Conservation (phyloP, 495 filamentous ascomycete species). For the Penicilliopsis zonata region DNA sequence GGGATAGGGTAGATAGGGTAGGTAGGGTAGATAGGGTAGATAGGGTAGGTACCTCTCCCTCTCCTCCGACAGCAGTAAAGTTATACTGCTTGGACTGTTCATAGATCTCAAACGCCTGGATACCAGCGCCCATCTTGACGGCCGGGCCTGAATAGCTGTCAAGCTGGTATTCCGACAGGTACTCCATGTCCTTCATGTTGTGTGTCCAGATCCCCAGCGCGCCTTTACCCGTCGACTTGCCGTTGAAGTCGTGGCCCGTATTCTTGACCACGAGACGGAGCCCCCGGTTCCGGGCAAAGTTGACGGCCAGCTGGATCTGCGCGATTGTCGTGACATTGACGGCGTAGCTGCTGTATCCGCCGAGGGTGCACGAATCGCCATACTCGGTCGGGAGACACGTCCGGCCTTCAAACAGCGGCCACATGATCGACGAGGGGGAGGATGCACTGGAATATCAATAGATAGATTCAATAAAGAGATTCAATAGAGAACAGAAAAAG, state of each 20-base stretch:
- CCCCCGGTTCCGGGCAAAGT: slow-evolving; percentile 48
- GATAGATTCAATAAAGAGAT: no score
- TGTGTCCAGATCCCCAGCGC: slow-evolving; percentile 50
- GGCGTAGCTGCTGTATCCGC: no score
- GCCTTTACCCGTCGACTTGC: slow-evolving; percentile 44
- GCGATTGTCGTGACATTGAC: no score
- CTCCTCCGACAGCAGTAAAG: slow-evolving; percentile 42
- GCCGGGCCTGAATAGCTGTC: slow-evolving; percentile 32
- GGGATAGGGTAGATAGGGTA: slow-evolving; percentile 6
- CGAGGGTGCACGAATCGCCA: no score
- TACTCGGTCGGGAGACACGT: no score
- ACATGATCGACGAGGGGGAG: no score
- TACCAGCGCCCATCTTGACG: slow-evolving; percentile 46
- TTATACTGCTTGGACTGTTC: slow-evolving; percentile 28
- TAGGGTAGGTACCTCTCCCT: no score
- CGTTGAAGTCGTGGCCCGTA: slow-evolving; percentile 57
- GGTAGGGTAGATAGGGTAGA: slow-evolving; percentile 4
- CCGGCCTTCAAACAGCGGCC: no score
- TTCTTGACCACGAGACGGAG: slow-evolving; percentile 55
- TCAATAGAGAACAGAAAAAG: no score
- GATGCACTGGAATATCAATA: no score
- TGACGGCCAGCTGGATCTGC: no score
- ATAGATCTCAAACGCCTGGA: slow-evolving; percentile 41
- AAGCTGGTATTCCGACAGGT: slow-evolving; percentile 23
- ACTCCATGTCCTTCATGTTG: slow-evolving; percentile 35